Base-by-base conservation (phyloP, 2,329 filamentous ascomycete species). In the Mollisia scopiformis region DNA sequence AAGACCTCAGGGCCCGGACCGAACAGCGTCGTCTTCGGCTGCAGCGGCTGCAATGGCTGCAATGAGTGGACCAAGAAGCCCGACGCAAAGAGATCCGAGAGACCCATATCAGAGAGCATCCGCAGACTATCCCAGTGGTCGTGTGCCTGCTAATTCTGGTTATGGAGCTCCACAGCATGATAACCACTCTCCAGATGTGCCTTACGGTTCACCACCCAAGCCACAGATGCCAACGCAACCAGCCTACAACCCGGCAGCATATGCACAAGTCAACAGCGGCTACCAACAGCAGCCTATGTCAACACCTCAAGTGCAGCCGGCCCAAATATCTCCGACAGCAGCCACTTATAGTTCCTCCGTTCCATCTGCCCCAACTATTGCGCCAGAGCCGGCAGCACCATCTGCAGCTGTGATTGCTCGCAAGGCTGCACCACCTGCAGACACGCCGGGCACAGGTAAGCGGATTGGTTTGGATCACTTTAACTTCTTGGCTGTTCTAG, bases 381-480 rank as follows among this genome's bases (percentile, higher is more conserved):
- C 59, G 58, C 57, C 69, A 53, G 66, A 72, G 58, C 62, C 71
- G 59, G 62, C 69, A 28, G 41, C 60, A 16, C 27, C 72, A 54
- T 68, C 73, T 72, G 39, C 75, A 72, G 62, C 73, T 68, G 55
- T 69, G 65, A 30, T 63, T 66, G 19, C 72, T 68, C 81, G 71
- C 55, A 90, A 89, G 77, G 81, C 86, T 27, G 80, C 90, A 33
- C 90, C 90, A n/a, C 80, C 86, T 50, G 89, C 89, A 23, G 91
- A 86, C 64, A 82, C 89, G 61, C 81, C 86, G 2, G 90, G 91
- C 41, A 92, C 89, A 59, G 91, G 91, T 31, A 86, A 89, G 72
- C 87, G 94, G 56, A 98, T 99, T 73, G 95, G 95, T 19, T 82
- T 99, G 49, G 96, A 99, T 74, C 93, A 99, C 78, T 99, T 99